Evolutionary conservation across 306 rosid genomes (phyloP), one percentile per base, ranked within the genome.

Genomic region (Elaeagnus macrophylla): DNA sequence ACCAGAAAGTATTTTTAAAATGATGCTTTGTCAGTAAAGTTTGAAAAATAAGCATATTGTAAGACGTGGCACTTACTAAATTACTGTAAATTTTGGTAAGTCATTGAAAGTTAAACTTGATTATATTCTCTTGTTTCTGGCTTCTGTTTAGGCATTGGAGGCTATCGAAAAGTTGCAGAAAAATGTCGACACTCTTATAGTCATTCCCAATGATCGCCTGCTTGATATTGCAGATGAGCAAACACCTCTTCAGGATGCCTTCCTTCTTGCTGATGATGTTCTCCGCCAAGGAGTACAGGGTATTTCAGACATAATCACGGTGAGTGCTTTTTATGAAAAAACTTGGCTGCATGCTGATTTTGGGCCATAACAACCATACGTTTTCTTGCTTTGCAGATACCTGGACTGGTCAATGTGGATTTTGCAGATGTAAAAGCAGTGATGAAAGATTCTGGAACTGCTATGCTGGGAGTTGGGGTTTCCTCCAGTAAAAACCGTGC

Each of bases 341-440:
- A 53, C 19, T 8, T 17, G 53, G 60, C 44, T 61, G 17, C 15
- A 48, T 48, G 50, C 53, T 51, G 49, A 6, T 50, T 60, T 47
- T 35, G 18, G 45, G 51, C 39, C 36, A 32, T 37, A 44, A 73
- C 39, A 49, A 41, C 64, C 13, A 47, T n/a, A 46, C 32, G 7
- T 59, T 40, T 53, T 67, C 18, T 54, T 65, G 37, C 25, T 73
- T 70, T 68, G 70, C 73, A 93, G 99, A 88, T 93, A 67, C 99
- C 99, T 12, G 99, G 99, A 55, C 83, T 93, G 81, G 99, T 93
- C 46, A 93, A 93, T 66, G 99, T 93, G 64, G 99, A 93, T 76
- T 93, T 93, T 79, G 99, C 99, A 47, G 99, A 93, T 78, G 95
- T 93, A 67, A 93, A 84, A 65, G 99, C 99, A 15, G 95, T 93